phyloP scores from a whole-genome alignment of 1,284 basidiomycete genomes.

The Ustilago hordei region DNA sequence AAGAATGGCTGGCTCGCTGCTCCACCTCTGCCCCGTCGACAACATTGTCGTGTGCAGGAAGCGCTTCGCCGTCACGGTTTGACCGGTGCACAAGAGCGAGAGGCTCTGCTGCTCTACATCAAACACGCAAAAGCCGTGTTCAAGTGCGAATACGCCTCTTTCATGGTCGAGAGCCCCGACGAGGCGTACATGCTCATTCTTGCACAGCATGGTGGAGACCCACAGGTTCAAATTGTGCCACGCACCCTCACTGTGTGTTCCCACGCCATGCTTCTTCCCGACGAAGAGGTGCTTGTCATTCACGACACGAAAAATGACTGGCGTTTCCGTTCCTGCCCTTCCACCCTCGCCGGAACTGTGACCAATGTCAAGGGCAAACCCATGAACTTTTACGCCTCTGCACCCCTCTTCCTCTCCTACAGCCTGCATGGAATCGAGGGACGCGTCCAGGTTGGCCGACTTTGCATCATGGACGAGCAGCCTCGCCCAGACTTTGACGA shows the following conservation, averaged over 20 bases:
- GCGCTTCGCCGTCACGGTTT: conserved; percentile 42
- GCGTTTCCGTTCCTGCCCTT: conserved; percentile 48
- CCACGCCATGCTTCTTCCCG: conserved; percentile 56
- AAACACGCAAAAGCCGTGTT: conserved; percentile 50
- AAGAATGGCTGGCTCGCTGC: conserved; percentile 52
- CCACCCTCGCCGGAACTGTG: conserved; percentile 32
- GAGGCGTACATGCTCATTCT: conserved; percentile 47
- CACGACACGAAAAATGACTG: conserved; percentile 48
- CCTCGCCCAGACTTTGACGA: conserved; percentile 50
- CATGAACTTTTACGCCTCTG: conserved; percentile 58
- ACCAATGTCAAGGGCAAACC: conserved; percentile 35
- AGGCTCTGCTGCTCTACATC: conserved; percentile 37
- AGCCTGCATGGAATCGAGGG: conserved; percentile 31
- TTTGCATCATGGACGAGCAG: conserved; percentile 50
- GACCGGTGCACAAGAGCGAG: conserved; percentile 32
- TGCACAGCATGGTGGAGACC: conserved; percentile 35
- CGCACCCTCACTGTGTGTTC: conserved; percentile 42
- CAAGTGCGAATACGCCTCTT: conserved; percentile 48
- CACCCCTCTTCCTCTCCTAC: conserved; percentile 50
- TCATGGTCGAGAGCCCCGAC: conserved; percentile 44
- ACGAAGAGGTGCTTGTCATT: conserved; percentile 53
- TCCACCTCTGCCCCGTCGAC: conserved; percentile 33
- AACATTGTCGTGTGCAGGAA: conserved; percentile 20
- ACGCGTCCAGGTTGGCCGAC: conserved; percentile 47
- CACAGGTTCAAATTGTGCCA: conserved; percentile 21